Base-by-base conservation (phyloP, 495 filamentous ascomycete genomes). In the Aspergillus sclerotiicarbonarius region DNA sequence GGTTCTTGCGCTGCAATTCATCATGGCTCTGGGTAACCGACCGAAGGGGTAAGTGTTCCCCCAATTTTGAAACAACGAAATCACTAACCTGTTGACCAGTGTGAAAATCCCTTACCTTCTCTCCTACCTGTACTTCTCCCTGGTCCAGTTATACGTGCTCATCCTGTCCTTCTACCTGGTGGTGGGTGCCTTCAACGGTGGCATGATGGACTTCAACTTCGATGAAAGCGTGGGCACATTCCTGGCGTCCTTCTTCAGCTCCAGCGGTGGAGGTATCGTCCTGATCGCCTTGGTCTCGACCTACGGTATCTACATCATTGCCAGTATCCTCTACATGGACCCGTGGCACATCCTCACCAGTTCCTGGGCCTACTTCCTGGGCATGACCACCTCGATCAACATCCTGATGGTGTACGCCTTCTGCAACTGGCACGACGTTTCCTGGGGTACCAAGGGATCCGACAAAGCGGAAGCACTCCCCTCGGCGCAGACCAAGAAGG, bases 311-410 rank as follows among this genome's bases (percentile, higher is more conserved):
- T 98, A 97, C 82, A 96, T 90, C 73, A 75, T 97, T 30, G 92
- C 91, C 30, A 96, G 91, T 54, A 92, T 98, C 81, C 76, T 98
- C 78, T 98, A 98, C 74, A 82, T 96, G 66, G 94, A 98, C 70
- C 94, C 94, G n/a, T 98, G 93, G 93, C 94, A 98, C 81, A 97
- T 98, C 89, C 92, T 98, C 78, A 92, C 91, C 67, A 96, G 91
- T 32, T 97, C 96, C 75, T 90, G 90, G 59, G 84, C 90, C 60
- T 98, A 98, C 75, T 83, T 98, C 61, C 76, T 93, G 45, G 83
- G 93, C 64, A 93, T 94, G 85, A 93, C 94, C 10, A 95, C 91
- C 20, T 97, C 95, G 71, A 90, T 96, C 87, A 98, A 98, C 74
- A 92, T 98, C 61, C 84, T 98, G 66, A 98, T 92, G 81, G 91